These are phyloP conservation scores for Hygrophoropsis aurantiaca DNA, from an alignment of 768 basidiomycete species.

Conservation along the genomic window DNA sequence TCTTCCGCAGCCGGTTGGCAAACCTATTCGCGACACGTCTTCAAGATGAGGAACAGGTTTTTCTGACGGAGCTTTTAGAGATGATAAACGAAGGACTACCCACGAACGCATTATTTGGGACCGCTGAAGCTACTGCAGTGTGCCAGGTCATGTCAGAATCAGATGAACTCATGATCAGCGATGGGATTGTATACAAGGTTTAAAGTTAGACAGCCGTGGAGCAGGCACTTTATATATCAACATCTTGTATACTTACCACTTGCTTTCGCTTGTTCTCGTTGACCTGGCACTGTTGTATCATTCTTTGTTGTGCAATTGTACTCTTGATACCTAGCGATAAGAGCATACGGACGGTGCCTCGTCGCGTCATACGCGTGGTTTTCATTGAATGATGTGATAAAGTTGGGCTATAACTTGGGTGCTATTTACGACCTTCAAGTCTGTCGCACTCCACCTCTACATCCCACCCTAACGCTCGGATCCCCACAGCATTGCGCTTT, in stretches of 20 bases:
- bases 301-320: constrained; percentile 5
- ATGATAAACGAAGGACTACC: constrained; percentile 76
- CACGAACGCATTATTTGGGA: constrained; percentile 71
- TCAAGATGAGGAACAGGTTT: constrained; percentile 76
- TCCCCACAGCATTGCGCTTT: not conserved
- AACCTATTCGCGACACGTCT: constrained; percentile 64
- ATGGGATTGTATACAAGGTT: constrained; percentile 84
- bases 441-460: not conserved
- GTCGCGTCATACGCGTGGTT: too few relatives aligned
- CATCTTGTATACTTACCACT: not conserved
- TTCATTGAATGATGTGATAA: too few relatives aligned
- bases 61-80: constrained; percentile 67
- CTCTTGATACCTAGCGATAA: not conserved
- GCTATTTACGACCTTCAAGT: not conserved
- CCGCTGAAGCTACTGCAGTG: constrained; percentile 72
- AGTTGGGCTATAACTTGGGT: too few relatives aligned
- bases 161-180: constrained; percentile 82
- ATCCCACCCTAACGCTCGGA: not conserved
- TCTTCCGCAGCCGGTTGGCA: constrained; percentile 82
- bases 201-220: constrained; percentile 30
- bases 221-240: not conserved
- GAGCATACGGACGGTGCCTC: too few relatives aligned
- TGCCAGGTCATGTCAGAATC: constrained; percentile 72
- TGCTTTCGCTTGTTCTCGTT: constrained; percentile 4
- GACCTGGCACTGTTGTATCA: constrained; percentile 1